A percentile compares a stretch with the other conserved stretches of the same genome.
phyloP scores from a whole-genome alignment of 192 early-diverging fungal genomes.

The Rhizoclosmatium globosum region DNA sequence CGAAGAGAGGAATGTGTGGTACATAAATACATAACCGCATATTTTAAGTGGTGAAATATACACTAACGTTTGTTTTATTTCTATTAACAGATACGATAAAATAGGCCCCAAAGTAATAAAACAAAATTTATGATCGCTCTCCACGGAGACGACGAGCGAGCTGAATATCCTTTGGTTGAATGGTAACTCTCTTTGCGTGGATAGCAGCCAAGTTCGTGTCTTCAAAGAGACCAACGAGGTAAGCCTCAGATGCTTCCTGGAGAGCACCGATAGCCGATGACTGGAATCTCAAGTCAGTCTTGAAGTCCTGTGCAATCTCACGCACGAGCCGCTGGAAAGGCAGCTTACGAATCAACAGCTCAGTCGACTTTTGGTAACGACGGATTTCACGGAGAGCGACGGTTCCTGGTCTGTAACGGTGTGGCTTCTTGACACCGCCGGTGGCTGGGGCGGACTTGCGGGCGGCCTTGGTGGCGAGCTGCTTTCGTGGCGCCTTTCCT shows the following conservation, averaged over 20 bases:
- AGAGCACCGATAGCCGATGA: conserved; percentile 98
- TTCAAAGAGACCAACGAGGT: conserved; percentile 78
- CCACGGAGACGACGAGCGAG: conserved; percentile 90
- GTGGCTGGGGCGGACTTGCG: conserved; percentile 93
- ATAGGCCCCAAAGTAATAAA: neutral
- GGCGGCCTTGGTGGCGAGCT: conserved; percentile 91
- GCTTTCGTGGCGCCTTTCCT: conserved; percentile 98
- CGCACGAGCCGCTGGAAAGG: conserved; percentile 92
- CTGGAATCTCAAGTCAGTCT: conserved; percentile 99
- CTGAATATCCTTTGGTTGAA: conserved; percentile 99
- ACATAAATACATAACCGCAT: too few relatives aligned
- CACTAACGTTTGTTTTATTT: too few relatives aligned
- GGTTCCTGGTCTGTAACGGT: conserved; percentile 78
- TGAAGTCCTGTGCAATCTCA: conserved; percentile 99
- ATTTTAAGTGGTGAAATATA: too few relatives aligned
- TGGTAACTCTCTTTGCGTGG: conserved; percentile 40
- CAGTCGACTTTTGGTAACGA: conserved; percentile 82
- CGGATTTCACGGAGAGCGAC: conserved; percentile 87
- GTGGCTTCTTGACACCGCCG: conserved; percentile 44
- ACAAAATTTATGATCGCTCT: conserved; percentile 53
- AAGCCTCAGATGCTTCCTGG: conserved; percentile 97
- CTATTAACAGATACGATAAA: too few relatives aligned
- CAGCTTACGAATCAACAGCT: conserved; percentile 83
- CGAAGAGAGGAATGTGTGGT: too few relatives aligned
- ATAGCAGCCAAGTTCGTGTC: conserved; percentile 48